phyloP scores from a whole-genome alignment of 108 stramenopile genomes.

The Nitzschia putrida region DNA sequence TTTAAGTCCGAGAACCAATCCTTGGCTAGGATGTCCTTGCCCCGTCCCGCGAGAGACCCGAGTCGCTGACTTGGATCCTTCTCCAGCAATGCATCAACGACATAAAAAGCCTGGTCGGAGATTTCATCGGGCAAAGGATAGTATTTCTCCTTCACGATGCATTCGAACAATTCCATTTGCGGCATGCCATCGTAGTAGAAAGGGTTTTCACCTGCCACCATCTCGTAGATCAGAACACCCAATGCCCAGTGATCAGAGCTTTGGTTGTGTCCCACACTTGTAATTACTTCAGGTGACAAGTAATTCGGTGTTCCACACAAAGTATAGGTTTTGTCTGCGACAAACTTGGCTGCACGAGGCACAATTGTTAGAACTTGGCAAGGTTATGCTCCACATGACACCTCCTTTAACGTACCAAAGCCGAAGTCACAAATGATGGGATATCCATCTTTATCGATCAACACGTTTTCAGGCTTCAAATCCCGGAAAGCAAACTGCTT shows the following conservation, averaged over 20 bases:
- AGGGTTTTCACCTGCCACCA: conserved; percentile 66
- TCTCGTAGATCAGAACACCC: conserved; percentile 89
- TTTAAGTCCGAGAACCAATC: conserved; percentile 74
- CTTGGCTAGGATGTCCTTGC: conserved; percentile 53
- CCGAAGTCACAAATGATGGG: conserved; percentile 92
- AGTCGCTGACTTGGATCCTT: conserved; percentile 61
- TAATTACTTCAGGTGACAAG: conserved; percentile 76
- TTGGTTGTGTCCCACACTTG: conserved; percentile 43
- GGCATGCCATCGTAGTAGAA: conserved; percentile 60
- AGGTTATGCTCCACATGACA: conserved; percentile 40
- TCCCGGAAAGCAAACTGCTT: conserved; percentile 85
- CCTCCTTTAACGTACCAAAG: conserved; percentile 41
- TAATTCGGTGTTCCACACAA: conserved; percentile 94
- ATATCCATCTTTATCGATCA: conserved; percentile 77
- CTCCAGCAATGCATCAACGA: conserved; percentile 58
- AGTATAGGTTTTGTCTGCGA: conserved; percentile 82
- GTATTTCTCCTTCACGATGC: conserved; percentile 64
- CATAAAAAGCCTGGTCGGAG: conserved; percentile 39
- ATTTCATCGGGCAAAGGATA: conserved; percentile 26
- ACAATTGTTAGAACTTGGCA: background rate
- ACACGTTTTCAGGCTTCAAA: conserved; percentile 68
- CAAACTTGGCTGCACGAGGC: conserved; percentile 24
- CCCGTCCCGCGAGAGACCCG: conserved; percentile 56
- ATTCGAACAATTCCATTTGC: conserved; percentile 72
- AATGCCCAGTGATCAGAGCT: conserved; percentile 91